Base-by-base conservation (phyloP, 2,329 filamentous ascomycete genomes). In the Epichloe scottii region DNA sequence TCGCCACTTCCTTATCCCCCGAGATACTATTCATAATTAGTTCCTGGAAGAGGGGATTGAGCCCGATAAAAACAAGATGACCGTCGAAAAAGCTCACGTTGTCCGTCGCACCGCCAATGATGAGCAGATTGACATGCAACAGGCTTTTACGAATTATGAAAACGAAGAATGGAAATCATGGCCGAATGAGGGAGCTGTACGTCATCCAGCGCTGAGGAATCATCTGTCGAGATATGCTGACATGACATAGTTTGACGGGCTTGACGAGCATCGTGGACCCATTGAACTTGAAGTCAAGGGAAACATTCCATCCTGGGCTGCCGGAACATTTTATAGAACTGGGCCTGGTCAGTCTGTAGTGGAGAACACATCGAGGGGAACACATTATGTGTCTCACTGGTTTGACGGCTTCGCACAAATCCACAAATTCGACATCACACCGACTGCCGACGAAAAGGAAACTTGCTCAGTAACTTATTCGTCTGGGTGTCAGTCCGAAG, bases 321-420 rank as follows among this genome's bases (percentile, higher is more conserved):
- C 84, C 2, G 88, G 88, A 1, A 73, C 77, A 1, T 72, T 93
- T 0, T 91, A 84, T 64, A 77, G 87, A 23, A 89, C 84, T 0
- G 87, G 88, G 0, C 85, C 86, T 0, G 85, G 86, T 1, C 74
- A 77, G 30, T 79, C 77, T 62, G 75, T 76, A 38, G 67, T 89
- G 3, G 71, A 81, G n/a, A 63, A 68, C 42, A 81, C 79, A 0
- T 66, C 77, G 2, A 71, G 72, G 3, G 79, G 81, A n/a, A 77
- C 73, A 0, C 82, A 82, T 59, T 70, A 73, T 34, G 72, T 83
- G 12, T 78, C 74, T 1, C 87, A 93, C 63, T 93, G 87, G 87
- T 93, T 93, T 57, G 88, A 93, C 62, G 85, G 85, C 5, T 81
- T 89, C 53, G 77, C 80, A 3, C 78, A 86, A 51, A 73, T 80